These are phyloP conservation scores for Tremella fuciformis DNA, from an alignment of 768 basidiomycete genomes.

Conservation along the genomic window DNA sequence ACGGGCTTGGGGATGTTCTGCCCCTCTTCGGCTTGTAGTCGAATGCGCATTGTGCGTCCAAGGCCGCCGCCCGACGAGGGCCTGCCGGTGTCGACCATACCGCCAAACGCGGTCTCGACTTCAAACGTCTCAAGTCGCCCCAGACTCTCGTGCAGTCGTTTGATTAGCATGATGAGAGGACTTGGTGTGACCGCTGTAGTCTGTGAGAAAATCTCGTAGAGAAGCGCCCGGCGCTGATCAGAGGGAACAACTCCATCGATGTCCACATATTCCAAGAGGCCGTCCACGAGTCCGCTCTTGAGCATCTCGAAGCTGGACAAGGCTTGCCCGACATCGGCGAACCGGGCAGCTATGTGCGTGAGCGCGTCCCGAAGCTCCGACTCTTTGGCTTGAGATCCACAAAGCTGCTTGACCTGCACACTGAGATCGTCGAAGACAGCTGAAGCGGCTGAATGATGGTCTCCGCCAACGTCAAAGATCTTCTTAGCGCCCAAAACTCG, in stretches of 20 bases:
- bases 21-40: conserved; percentile 83
- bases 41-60: conserved; percentile 85
- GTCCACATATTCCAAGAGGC: conserved; percentile 75
- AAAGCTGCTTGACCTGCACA: conserved; percentile 65
- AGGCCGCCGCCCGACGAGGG: conserved; percentile 80
- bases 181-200: conserved; percentile 56
- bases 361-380: conserved; percentile 64
- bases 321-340: conserved; percentile 60
- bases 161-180: conserved; percentile 74
- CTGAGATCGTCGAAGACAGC: conserved; percentile 59
- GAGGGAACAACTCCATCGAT: conserved; percentile 65
- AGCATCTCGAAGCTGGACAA: conserved; percentile 94
- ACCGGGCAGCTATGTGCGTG: conserved; percentile 73
- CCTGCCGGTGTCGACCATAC: conserved; percentile 56
- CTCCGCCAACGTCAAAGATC: conserved; percentile 52
- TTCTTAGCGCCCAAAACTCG: conserved; percentile 83
- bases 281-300: conserved; percentile 89
- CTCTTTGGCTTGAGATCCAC: conserved; percentile 60
- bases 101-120: conserved; percentile 79
- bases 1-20: conserved; percentile 79
- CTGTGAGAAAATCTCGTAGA: conserved; percentile 71
- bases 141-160: conserved; percentile 91
- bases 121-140: conserved; percentile 95
- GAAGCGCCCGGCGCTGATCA: conserved; percentile 67
- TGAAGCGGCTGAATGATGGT: conserved; percentile 61